Evolutionary conservation across 306 rosid genomes (phyloP), one percentile per base, ranked within the genome.

Genomic region (Citrullus amarus): DNA sequence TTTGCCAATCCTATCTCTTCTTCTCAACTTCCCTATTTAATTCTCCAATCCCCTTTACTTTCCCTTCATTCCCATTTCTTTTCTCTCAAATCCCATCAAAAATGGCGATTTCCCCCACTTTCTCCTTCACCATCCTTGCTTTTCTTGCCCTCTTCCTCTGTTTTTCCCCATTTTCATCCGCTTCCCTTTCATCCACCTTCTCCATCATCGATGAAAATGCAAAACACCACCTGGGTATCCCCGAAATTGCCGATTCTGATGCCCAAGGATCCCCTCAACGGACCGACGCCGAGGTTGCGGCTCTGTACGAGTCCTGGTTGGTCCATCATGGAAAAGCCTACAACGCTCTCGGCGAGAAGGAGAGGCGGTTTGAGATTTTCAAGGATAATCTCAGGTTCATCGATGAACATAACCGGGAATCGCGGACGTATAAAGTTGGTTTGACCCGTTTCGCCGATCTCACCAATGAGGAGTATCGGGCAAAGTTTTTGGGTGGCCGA

Each of bases 361-460:
- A 91, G 75, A 22, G 55, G 2, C 80, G 97, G 9, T 91, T 89
- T 50, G 81, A 88, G 83, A 87, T 89, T 18, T 95, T 95, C n/a
- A 89, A 84, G 86, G 97, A 92, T 4, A 95, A 95, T 57, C 50
- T 91, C 0, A 73, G 83, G 74, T 95, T 91, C 69, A 46, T 91
- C 2, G 86, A 86, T 39, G 86, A 80, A 8, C 97, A 91, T 36
- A 92, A 92, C 54, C 55, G 6, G 38, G 86, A 75, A 50, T 58
- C 79, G 34, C 79, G 77, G 55, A 80, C 81, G 36, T 92, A 74
- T 46, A 80, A 43, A 66, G 62, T 92, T n/a, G 97, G 98, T 4
- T 63, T 91, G 75, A 95, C 82, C 71, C 83, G 83, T 61, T 95
- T 95, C 59, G 92, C 97, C 2, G 98, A 91, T 88, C 87, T 95